phyloP scores from a whole-genome alignment of 257 asterid species.

The Scutellaria barbata region DNA sequence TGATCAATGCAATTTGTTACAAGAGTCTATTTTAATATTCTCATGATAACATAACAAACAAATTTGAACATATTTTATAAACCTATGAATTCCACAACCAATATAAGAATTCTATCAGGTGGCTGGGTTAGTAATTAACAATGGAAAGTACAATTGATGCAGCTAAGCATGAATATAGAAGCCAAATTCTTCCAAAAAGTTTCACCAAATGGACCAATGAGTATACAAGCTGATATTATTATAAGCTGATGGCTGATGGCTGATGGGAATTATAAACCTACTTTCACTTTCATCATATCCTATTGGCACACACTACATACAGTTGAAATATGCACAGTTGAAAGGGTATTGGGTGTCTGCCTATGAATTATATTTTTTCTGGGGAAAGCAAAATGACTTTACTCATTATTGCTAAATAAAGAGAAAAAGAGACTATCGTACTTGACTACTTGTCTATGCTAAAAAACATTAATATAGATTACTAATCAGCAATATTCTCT shows the following conservation, averaged over 20 bases:
- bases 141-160: not conserved
- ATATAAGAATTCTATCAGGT: not conserved
- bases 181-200: not conserved
- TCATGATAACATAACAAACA: too few species aligned
- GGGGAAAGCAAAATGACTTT: constrained; percentile 38
- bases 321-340: constrained; percentile 30
- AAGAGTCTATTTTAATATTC: too few species aligned
- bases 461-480: constrained; percentile 28
- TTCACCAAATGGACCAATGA: not conserved
- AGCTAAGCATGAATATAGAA: not conserved
- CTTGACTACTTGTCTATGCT: constrained; percentile 33
- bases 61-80: too few species aligned
- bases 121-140: not conserved
- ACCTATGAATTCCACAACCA: not conserved
- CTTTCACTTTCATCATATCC: constrained; percentile 39
- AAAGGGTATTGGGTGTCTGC: constrained; percentile 15
- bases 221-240: not conserved
- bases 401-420: constrained; percentile 38
- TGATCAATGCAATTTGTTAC: too few species aligned
- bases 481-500: constrained; percentile 46
- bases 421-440: constrained; percentile 29
- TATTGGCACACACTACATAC: constrained; percentile 27
- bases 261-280: constrained; percentile 23
- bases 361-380: not conserved
- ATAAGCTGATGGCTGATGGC: constrained; percentile 5